Conservation (phyloP, 2,329 filamentous ascomycete species). For the Apiospora koreana region DNA sequence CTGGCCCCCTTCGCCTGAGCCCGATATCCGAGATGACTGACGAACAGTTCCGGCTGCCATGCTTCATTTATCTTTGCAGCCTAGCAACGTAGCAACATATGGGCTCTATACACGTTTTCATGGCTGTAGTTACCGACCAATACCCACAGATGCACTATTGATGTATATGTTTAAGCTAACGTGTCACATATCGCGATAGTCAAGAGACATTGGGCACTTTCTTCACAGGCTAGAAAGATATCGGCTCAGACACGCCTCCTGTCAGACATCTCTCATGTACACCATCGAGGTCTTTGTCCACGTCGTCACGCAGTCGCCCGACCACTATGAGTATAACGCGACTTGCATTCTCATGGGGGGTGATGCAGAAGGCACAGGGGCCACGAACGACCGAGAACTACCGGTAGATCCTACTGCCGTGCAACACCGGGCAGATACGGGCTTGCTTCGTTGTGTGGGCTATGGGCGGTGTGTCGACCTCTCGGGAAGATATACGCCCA, state of each 20-base stretch:
- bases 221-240: not conserved
- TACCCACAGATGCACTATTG: not conserved
- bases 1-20: not conserved
- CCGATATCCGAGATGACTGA: not conserved
- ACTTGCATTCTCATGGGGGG: conserved; percentile 52
- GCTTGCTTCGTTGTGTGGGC: conserved; percentile 65
- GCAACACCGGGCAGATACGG: conserved; percentile 42
- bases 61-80: too few species aligned
- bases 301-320: not conserved
- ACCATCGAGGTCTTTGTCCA: not conserved
- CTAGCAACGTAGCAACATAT: too few species aligned
- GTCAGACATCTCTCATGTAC: not conserved
- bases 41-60: not conserved
- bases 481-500: conserved; percentile 40
- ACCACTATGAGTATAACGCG: conserved; percentile 44
- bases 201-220: not conserved
- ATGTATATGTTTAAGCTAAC: not conserved
- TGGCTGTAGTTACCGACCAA: not conserved
- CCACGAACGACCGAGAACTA: conserved; percentile 52
- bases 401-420: conserved; percentile 60
- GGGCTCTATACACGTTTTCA: not conserved
- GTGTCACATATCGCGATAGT: not conserved
- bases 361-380: conserved; percentile 3
- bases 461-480: conserved; percentile 40
- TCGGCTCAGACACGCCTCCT: not conserved